These are phyloP conservation scores for Teratosphaeriaceae sp. DNA, from an alignment of 2,329 filamentous ascomycete genomes.

Conservation along the genomic window DNA sequence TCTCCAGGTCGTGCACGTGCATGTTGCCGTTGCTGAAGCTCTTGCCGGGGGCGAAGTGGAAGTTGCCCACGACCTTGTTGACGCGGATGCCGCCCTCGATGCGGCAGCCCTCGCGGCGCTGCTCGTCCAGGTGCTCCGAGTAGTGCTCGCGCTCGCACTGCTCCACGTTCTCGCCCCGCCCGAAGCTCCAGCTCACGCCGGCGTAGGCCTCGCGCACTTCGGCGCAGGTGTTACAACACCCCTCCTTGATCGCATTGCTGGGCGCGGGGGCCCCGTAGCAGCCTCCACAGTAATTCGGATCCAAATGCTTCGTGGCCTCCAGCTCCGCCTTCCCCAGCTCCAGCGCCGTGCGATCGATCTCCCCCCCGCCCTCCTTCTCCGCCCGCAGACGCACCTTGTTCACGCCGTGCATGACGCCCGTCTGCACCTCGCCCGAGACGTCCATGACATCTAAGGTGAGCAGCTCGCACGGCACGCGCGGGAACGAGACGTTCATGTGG, in stretches of 20 bases:
- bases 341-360: slow-evolving; percentile 64
- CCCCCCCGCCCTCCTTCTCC: slow-evolving; percentile 64
- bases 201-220: slow-evolving; percentile 96
- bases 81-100: slow-evolving; percentile 88
- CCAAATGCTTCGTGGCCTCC: slow-evolving; percentile 60
- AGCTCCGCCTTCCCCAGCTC: slow-evolving; percentile 65
- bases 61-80: slow-evolving; percentile 98
- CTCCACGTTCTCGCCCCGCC: slow-evolving; percentile 83
- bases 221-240: slow-evolving; percentile 95
- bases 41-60: slow-evolving; percentile 93
- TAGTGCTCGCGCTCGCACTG: slow-evolving; percentile 96
- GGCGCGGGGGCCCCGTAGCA: slow-evolving; percentile 85
- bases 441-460: slow-evolving; percentile 98
- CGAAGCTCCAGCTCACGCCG: slow-evolving; percentile 84
- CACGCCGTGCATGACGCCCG: slow-evolving; percentile 86
- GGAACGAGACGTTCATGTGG: slow-evolving; percentile 94
- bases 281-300: slow-evolving; percentile 84
- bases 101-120: slow-evolving; percentile 87
- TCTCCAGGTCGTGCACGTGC: slow-evolving; percentile 95
- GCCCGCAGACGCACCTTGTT: slow-evolving; percentile 80
- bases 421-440: slow-evolving; percentile 93
- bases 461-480: slow-evolving; percentile 87
- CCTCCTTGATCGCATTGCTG: slow-evolving; percentile 63
- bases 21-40: slow-evolving; percentile 95
- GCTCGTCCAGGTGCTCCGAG: slow-evolving; percentile 75